phyloP scores from a whole-genome alignment of 2,329 filamentous ascomycete species.

The Ampelomyces quisqualis region DNA sequence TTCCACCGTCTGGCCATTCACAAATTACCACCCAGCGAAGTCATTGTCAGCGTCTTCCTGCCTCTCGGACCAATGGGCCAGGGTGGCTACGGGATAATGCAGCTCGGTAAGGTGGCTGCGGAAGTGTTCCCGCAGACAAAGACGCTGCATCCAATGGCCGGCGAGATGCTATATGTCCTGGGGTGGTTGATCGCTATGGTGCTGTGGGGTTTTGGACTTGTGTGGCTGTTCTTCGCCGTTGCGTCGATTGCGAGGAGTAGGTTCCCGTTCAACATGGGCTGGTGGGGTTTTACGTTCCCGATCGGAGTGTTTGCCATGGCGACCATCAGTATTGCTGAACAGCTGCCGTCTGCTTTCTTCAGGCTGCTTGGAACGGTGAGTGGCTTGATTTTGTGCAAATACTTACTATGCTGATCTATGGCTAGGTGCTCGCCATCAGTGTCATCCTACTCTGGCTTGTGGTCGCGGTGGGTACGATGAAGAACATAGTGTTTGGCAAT shows the following conservation, averaged over 20 bases:
- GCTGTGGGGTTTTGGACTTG: conserved; percentile 58
- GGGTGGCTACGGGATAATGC: conserved; percentile 61
- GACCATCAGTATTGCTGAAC: conserved; percentile 50
- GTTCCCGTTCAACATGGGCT: conserved; percentile 63
- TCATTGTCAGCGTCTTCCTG: conserved; percentile 67
- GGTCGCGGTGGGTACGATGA: conserved; percentile 52
- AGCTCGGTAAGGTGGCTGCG: conserved; percentile 50
- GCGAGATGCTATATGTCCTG: conserved; percentile 59
- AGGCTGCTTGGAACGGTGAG: conserved; percentile 53
- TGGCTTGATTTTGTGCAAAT: neutral
- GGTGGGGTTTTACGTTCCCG: conserved; percentile 63
- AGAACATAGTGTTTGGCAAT: conserved; percentile 50
- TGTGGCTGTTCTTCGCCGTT: conserved; percentile 57
- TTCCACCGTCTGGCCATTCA: conserved; percentile 68
- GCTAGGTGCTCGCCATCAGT: conserved; percentile 49
- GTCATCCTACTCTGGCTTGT: conserved; percentile 59
- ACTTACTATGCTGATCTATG: neutral
- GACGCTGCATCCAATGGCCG: conserved; percentile 45
- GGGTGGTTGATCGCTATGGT: conserved; percentile 55
- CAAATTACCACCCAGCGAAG: conserved; percentile 64
- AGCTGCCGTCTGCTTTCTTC: conserved; percentile 59
- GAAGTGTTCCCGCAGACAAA: conserved; percentile 44
- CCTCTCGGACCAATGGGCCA: conserved; percentile 67
- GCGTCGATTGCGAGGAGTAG: conserved; percentile 47
- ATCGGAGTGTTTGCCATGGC: conserved; percentile 51